These are phyloP conservation scores for Sporothrix brunneoviolacea DNA, from an alignment of 2,329 filamentous ascomycete species.

Conservation along the genomic window DNA sequence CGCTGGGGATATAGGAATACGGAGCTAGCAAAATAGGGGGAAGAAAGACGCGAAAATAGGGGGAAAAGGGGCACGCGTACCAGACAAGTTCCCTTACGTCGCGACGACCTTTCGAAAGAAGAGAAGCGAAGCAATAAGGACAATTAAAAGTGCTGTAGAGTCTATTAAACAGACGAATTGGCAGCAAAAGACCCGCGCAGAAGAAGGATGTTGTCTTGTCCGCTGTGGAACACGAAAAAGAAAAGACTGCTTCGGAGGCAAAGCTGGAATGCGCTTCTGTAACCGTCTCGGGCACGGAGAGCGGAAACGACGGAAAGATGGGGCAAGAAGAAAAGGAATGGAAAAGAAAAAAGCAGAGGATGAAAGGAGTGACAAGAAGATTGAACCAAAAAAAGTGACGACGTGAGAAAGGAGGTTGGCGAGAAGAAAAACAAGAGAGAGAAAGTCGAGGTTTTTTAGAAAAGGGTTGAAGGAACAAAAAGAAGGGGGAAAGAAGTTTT, in stretches of 20 bases:
- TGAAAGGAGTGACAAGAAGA: conserved; percentile 38
- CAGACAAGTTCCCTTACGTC: not conserved
- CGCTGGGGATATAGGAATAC: too few relatives aligned
- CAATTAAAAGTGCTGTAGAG: conserved; percentile 6
- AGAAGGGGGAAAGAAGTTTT: conserved; percentile 5
- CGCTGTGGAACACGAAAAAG: not conserved
- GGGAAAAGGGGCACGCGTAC: conserved; percentile 13
- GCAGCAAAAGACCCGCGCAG: not conserved
- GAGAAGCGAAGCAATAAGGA: not conserved
- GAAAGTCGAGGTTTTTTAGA: not conserved
- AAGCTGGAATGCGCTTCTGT: too few relatives aligned
- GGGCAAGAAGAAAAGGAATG: conserved; percentile 19
- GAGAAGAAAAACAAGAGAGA: not conserved
- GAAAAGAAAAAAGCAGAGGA: conserved; percentile 20
- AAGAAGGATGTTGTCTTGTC: not conserved
- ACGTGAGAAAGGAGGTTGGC: conserved; percentile 13
- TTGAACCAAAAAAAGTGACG: conserved; percentile 26
- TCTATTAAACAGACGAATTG: not conserved
- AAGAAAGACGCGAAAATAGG: conserved; percentile 17
- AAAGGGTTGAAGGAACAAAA: not conserved
- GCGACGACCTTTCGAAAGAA: not conserved
- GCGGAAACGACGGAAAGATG: conserved; percentile 10
- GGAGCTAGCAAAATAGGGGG: conserved; percentile 11
- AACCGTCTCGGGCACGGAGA: too few relatives aligned
- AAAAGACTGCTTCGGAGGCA: too few relatives aligned